These are phyloP conservation scores for Tulasnella sp. DNA, from an alignment of 768 basidiomycete genomes.

Conservation along the genomic window DNA sequence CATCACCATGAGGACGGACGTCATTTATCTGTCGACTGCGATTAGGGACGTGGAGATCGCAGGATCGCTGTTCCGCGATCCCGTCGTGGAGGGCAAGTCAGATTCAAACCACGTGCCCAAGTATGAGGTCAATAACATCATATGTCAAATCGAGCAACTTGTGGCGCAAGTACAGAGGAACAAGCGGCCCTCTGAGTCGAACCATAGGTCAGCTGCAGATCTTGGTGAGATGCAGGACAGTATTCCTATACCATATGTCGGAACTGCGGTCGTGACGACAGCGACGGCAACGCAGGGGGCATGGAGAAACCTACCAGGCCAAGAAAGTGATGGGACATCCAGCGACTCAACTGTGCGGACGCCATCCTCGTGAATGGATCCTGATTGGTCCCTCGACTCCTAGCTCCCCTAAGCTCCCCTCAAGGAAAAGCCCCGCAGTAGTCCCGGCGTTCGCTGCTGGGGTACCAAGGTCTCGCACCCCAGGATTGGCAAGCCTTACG, in stretches of 20 bases:
- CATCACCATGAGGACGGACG: slow-evolving; percentile 56
- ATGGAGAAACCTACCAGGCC: background rate
- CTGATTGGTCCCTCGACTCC: background rate
- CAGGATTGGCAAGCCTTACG: too few relatives aligned
- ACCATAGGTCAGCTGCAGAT: background rate
- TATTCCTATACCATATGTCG: slow-evolving; percentile 28
- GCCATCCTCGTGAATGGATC: background rate
- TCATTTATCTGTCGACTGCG: slow-evolving; percentile 54
- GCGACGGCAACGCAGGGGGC: background rate
- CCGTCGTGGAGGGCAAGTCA: background rate
- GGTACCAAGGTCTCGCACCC: too few relatives aligned
- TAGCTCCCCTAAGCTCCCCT: too few relatives aligned
- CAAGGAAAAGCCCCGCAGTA: too few relatives aligned
- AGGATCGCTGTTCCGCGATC: slow-evolving; percentile 38
- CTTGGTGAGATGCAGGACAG: slow-evolving; percentile 9
- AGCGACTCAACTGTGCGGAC: background rate
- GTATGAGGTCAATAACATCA: slow-evolving; percentile 15
- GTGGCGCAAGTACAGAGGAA: background rate
- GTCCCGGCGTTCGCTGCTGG: too few relatives aligned
- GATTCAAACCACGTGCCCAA: background rate
- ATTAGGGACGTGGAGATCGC: slow-evolving; percentile 52
- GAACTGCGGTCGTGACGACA: background rate
- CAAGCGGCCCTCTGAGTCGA: background rate
- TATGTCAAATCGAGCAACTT: background rate
- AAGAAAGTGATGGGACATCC: background rate